Base-by-base conservation (phyloP, 768 basidiomycete genomes). In the Termitomyces sp. region DNA sequence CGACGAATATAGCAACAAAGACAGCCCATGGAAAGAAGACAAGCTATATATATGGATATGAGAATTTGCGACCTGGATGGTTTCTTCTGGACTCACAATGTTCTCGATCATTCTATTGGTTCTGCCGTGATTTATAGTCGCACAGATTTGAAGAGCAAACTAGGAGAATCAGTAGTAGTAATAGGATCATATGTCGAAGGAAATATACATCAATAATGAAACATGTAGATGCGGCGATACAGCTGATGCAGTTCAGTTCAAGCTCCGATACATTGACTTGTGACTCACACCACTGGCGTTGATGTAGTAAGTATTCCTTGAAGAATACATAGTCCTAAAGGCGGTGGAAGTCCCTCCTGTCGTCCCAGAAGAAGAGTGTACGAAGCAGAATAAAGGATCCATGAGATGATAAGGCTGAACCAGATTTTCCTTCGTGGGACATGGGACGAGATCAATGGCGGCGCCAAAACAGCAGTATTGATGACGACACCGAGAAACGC, bases 291-390 rank as follows among this genome's bases (percentile, higher is more conserved):
- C 22, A 60, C 22, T 1, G 54, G 54, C 3, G 54, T 51, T 8
- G 54, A 20, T 13, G 54, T 55, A 16, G 42, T 60, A 39, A 56
- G 44, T 16, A 44, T 37, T 16, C 54, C 54, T 36, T 60, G 59
- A n/a, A 60, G 41, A 15, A 51, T 36, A 22, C 59, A 60, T 18
- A 60, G 13, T 48, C 59, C 54, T n/a, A 60, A 60, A 15, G 59
- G 54, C 7, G 54, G 49, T 18, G 13, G 18, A 9, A 44, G 42
- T 45, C 49, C 49, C 16, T 12, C 52, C 36, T 60, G 59, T 28
- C 54, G 50, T 18, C 49, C 50, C 16, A 60, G 20, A 24, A 60
- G 54, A 22, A 60, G 59, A 20, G 36, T 50, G 37, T 41, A 59
- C 8, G 54, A 59, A 18, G 18, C 29, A 8, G 58, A 59, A 54